These are phyloP conservation scores for Ustilaginoidea virens DNA, from an alignment of 2,329 filamentous ascomycete species.

Conservation along the genomic window DNA sequence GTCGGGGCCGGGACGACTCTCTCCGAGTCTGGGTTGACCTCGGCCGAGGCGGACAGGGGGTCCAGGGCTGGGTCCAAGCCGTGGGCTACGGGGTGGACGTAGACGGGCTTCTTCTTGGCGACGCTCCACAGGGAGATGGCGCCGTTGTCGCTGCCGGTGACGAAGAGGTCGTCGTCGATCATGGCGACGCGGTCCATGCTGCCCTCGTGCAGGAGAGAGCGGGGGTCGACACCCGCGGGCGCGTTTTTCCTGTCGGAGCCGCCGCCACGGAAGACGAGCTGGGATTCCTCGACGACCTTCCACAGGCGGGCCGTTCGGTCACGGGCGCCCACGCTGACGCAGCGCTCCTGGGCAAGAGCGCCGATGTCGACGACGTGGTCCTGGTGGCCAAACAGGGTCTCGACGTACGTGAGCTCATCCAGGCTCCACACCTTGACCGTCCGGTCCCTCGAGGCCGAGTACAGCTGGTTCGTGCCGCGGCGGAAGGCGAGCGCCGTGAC, in stretches of 20 bases:
- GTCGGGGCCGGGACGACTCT: constrained; percentile 46
- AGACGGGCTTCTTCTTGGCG: constrained; percentile 88
- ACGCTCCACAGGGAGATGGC: constrained; percentile 74
- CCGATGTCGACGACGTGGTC: constrained; percentile 77
- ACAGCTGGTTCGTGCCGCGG: constrained; percentile 78
- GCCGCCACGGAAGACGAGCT: constrained; percentile 86
- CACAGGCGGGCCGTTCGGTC: constrained; percentile 86
- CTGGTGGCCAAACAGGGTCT: constrained; percentile 93
- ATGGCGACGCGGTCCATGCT: constrained; percentile 87
- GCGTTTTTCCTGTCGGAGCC: constrained; percentile 43
- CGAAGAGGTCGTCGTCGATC: constrained; percentile 75
- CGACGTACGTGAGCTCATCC: constrained; percentile 82
- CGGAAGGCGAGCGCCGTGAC: constrained; percentile 78
- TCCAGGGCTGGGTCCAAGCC: constrained; percentile 61
- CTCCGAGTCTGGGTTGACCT: constrained; percentile 39
- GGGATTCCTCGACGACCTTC: constrained; percentile 92
- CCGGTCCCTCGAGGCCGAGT: constrained; percentile 77
- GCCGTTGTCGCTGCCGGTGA: constrained; percentile 89
- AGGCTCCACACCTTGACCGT: constrained; percentile 94
- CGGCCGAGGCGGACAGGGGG: constrained; percentile 58
- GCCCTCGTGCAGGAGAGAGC: constrained; percentile 53
- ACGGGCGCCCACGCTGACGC: constrained; percentile 76
- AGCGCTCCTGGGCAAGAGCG: constrained; percentile 71
- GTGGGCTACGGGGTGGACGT: constrained; percentile 66
- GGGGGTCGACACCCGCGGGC: constrained; percentile 25